These are phyloP conservation scores for Nannochloropsis granulata DNA, from an alignment of 108 stramenopile species.

Conservation along the genomic window DNA sequence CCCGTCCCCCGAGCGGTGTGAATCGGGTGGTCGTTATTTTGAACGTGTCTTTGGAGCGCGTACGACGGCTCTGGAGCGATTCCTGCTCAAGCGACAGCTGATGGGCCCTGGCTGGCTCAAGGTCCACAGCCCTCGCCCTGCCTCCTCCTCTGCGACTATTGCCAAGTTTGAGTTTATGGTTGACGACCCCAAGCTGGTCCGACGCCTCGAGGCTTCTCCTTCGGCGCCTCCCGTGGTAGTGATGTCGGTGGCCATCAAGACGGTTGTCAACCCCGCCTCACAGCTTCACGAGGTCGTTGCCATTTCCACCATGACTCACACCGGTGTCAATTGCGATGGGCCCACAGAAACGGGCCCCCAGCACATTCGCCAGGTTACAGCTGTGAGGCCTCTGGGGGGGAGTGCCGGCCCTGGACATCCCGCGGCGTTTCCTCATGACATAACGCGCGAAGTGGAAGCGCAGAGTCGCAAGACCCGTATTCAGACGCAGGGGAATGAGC, in stretches of 20 bases:
- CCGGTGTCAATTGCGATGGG: slow-evolving; percentile 56
- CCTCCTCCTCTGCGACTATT: background rate
- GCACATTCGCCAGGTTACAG: background rate
- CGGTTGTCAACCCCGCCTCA: slow-evolving; percentile 79
- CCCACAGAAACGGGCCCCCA: background rate
- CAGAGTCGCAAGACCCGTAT: slow-evolving; percentile 42
- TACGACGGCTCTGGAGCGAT: slow-evolving; percentile 70
- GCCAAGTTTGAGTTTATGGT: background rate
- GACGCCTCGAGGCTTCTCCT: slow-evolving; percentile 4
- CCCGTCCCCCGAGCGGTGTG: slow-evolving; percentile 42
- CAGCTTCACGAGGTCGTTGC: slow-evolving; percentile 88
- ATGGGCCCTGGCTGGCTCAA: slow-evolving; percentile 97
- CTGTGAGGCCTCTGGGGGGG: background rate
- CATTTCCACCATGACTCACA: slow-evolving; percentile 73
- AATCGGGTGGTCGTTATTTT: slow-evolving; percentile 57
- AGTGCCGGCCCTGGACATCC: background rate
- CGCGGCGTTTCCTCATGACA: background rate
- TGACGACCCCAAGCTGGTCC: slow-evolving; percentile 57
- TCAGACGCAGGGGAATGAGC: slow-evolving; percentile 64
- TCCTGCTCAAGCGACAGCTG: slow-evolving; percentile 81
- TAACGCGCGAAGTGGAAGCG: background rate
- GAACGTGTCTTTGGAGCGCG: slow-evolving; percentile 68
- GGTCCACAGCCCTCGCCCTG: slow-evolving; percentile 48
- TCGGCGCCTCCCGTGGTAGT: slow-evolving; percentile 33
- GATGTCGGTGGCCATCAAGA: slow-evolving; percentile 83